Conservation (phyloP, 345 rosid species). For the Raphanus sativus region DNA sequence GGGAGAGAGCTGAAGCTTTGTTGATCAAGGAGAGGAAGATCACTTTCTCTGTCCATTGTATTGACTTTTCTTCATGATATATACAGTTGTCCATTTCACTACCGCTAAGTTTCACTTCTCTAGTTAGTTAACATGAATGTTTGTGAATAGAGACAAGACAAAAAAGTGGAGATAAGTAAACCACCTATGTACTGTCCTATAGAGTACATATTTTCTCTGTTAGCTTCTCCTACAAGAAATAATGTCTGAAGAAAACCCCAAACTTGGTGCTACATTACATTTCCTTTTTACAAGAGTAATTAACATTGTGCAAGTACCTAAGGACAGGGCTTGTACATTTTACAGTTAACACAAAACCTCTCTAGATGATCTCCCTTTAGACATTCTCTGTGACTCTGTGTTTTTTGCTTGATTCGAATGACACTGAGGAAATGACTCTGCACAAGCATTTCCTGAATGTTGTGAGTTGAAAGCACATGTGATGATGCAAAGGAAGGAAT, state of each 20-base stretch:
- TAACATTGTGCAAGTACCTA: neutral
- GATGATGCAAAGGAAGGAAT: slow-evolving; percentile 23
- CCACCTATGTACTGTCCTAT: neutral
- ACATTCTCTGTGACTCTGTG: neutral
- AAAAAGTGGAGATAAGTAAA: too few species aligned
- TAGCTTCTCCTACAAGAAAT: slow-evolving; percentile 22
- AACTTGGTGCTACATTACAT: slow-evolving; percentile 15
- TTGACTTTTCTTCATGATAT: slow-evolving; percentile 18
- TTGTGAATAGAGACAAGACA: too few species aligned
- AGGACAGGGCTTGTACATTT: slow-evolving; percentile 4
- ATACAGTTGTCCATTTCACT: slow-evolving; percentile 24
- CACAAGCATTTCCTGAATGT: slow-evolving; percentile 11
- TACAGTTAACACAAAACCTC: slow-evolving; percentile 20
- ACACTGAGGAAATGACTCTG: slow-evolving; percentile 19
- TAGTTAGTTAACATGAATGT: neutral
- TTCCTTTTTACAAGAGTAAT: slow-evolving; percentile 4
- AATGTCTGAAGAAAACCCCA: slow-evolving; percentile 1
- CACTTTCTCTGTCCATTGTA: slow-evolving; percentile 35
- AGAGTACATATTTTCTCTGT: slow-evolving; percentile 19
- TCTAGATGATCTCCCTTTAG: neutral
- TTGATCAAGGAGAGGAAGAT: too few species aligned
- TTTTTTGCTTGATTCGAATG: slow-evolving; percentile 10
- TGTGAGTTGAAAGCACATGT: slow-evolving; percentile 11
- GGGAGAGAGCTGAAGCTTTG: slow-evolving; percentile 79
- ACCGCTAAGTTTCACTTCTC: neutral